Evolutionary conservation across 2,329 filamentous ascomycete species (phyloP), one percentile per base, ranked within the genome.

Genomic region (Chaetomiaceae sp.): DNA sequence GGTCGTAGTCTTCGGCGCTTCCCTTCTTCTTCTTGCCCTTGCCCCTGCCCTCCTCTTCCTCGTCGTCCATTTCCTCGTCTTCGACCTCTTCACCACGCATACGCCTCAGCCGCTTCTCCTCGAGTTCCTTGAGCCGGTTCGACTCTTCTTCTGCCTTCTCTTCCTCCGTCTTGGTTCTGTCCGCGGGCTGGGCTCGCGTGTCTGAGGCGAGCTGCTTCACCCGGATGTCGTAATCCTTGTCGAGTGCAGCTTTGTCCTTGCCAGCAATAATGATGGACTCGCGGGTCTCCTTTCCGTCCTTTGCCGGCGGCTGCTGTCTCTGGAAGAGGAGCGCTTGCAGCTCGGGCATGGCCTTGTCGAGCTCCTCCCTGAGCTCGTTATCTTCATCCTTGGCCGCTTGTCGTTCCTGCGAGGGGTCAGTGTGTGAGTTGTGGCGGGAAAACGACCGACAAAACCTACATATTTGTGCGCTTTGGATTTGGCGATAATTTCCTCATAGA

Each of bases 381-480:
- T 99, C 93, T 44, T 93, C 89, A 55, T 97, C 93, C 65, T 96
- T 96, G 23, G 83, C 82, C 54, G 89, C 85, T 69, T 99, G 93
- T 35, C 93, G 83, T 70, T 97, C 91, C 58, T 61, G 39, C n/a
- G 8, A 5, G 8, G 5, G 25, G 34, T 56, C 17, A 57, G 49
- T 40, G 30, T 20, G 30, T 10, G 5, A 16, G n/a, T 2, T n/a
- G 4, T 9, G 3, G 5, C 5, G 5, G 10, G 2, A 3, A 10
- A 16, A n/a, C n/a, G 7, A 8, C 9, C n/a, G 23, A 3, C n/a
- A 8, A 20, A 13, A 21, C 58, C 4, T 54, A 60, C 59, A 64
- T 92, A 91, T 70, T 96, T 97, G 77, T 96, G 81, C 55, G 88
- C 77, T 66, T 99, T 99, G 1, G 92, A 97, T 70, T 99, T 99